These are phyloP conservation scores for Mycosphaerella sp. DNA, from an alignment of 2,329 filamentous ascomycete species.

Conservation along the genomic window DNA sequence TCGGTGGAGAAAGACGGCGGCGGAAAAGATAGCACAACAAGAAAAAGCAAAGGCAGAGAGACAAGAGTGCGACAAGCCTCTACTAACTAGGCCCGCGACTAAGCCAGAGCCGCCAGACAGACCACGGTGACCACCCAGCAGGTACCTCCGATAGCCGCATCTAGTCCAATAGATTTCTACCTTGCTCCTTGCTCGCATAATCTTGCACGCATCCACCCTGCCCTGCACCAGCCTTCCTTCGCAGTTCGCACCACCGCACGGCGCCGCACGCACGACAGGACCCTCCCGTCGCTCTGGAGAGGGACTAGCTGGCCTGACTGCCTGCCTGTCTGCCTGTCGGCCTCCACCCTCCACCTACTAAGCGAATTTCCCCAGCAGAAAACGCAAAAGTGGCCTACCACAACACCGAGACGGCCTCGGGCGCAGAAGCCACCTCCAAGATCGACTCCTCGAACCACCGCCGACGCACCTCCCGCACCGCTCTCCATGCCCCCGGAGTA, in stretches of 20 bases:
- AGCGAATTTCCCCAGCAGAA: neutral
- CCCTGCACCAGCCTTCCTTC: neutral
- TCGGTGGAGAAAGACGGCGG: too few relatives aligned
- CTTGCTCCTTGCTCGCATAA: too few relatives aligned
- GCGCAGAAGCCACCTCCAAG: conserved; percentile 18
- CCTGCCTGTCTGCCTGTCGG: neutral
- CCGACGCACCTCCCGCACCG: conserved; percentile 17
- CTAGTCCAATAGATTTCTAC: neutral
- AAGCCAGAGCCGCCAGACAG: neutral
- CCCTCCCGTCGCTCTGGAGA: too few relatives aligned
- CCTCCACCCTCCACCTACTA: neutral
- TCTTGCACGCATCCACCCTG: neutral
- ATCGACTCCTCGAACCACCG: conserved; percentile 16
- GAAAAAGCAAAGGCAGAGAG: too few relatives aligned
- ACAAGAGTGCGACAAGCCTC: too few relatives aligned
- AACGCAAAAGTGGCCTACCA: conserved; percentile 5
- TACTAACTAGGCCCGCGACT: neutral
- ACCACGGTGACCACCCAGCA: neutral
- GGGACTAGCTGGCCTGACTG: too few relatives aligned
- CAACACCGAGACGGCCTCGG: conserved; percentile 8
- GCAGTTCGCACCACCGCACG: neutral
- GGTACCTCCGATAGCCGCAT: neutral
- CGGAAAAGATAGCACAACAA: too few relatives aligned
- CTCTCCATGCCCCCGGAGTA: conserved; percentile 11
- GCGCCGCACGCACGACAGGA: neutral